A percentile compares a stretch with the other conserved stretches of the same genome.
These are phyloP conservation scores for Selaginella moellendorffii DNA, from an alignment of 75 land plant species.

Conservation along the genomic window DNA sequence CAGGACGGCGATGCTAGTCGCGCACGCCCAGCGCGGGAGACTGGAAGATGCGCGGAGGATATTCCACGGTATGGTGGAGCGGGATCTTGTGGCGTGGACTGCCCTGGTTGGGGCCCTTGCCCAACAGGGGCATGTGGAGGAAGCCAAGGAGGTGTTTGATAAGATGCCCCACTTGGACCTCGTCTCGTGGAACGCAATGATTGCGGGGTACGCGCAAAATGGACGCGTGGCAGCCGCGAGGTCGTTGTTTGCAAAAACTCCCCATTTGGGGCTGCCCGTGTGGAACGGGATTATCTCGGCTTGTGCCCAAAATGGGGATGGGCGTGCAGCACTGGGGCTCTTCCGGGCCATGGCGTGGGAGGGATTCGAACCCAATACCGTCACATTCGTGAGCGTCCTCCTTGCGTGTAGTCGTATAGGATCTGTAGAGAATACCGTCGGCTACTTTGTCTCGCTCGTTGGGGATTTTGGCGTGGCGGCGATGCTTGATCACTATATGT, in stretches of 20 bases:
- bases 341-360: background rate
- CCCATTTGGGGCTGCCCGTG: background rate
- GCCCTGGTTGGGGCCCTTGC: background rate
- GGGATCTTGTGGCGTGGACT: background rate
- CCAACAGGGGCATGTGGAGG: background rate
- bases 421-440: background rate
- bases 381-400: background rate
- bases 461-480: background rate
- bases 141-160: background rate
- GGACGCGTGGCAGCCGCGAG: background rate
- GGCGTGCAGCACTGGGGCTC: background rate
- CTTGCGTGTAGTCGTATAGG: background rate
- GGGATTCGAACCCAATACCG: background rate
- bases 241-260: background rate
- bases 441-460: background rate
- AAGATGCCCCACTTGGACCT: background rate
- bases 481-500: background rate
- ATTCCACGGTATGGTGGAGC: background rate
- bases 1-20: background rate
- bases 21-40: background rate
- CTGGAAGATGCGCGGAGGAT: background rate
- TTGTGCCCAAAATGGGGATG: conserved; percentile 5
- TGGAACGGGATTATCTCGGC: background rate
- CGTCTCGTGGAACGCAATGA: background rate
- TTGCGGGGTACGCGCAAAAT: background rate